phyloP scores from a whole-genome alignment of 306 rosid species.

The Cicer judaicum region DNA sequence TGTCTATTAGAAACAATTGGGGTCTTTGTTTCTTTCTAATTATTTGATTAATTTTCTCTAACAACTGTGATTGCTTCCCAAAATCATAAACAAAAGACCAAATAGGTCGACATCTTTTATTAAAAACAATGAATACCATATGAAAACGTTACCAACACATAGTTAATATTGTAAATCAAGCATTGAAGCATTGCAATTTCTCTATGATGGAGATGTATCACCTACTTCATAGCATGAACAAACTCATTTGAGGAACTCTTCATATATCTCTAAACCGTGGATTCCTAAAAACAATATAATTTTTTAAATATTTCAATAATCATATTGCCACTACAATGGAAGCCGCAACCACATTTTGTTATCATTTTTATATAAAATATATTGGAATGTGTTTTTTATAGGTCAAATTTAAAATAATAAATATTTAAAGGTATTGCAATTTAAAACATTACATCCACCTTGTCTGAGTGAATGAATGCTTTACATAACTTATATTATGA shows the following conservation, averaged over 20 bases:
- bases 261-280: too few species aligned
- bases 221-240: neutral
- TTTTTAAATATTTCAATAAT: neutral
- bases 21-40: slow-evolving; percentile 54
- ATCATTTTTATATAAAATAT: neutral
- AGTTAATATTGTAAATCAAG: neutral
- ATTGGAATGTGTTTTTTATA: too few species aligned
- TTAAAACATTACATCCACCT: too few species aligned
- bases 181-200: neutral
- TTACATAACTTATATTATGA: slow-evolving; percentile 34
- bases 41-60: slow-evolving; percentile 42
- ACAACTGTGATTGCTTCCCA: slow-evolving; percentile 37
- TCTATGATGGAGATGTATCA: slow-evolving; percentile 40
- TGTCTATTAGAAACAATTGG: slow-evolving; percentile 36
- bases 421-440: too few species aligned
- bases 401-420: too few species aligned
- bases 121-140: neutral
- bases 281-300: neutral
- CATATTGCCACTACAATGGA: neutral
- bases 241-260: neutral
- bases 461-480: neutral
- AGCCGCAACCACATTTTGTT: neutral
- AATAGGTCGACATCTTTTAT: slow-evolving; percentile 17
- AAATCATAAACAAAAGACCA: slow-evolving; percentile 44
- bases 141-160: too few species aligned